A percentile compares a stretch with the other conserved stretches of the same genome.
Evolutionary conservation across 371 early-diverging fungal species (phyloP).

Genomic region (Mortierella sp.): DNA sequence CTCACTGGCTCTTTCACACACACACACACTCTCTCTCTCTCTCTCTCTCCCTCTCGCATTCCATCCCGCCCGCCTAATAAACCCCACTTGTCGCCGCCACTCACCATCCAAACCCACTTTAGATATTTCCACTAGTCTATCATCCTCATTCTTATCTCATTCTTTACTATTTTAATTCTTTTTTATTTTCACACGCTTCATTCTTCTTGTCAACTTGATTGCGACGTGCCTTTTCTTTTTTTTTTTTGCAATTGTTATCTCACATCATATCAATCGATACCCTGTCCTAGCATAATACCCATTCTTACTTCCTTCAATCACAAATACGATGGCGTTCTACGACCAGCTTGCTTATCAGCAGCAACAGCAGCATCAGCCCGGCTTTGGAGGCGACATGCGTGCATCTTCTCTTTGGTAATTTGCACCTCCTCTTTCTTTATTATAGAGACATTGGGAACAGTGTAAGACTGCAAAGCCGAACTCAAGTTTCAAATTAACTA

Average conservation of each 20-base stretch:
- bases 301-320: neutral
- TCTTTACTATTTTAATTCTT: neutral
- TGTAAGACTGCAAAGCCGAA: neutral
- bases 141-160: neutral
- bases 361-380: slow-evolving; percentile 31
- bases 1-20: neutral
- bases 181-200: neutral
- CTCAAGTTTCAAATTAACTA: neutral
- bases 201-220: neutral
- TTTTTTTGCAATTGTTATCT: neutral
- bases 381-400: slow-evolving; percentile 29
- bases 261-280: neutral
- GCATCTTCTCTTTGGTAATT: slow-evolving; percentile 37
- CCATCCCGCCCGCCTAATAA: neutral
- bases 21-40: no score
- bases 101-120: neutral
- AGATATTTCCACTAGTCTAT: neutral
- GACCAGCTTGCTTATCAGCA: slow-evolving; percentile 46
- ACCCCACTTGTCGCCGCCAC: neutral
- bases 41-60: neutral
- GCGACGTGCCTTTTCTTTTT: neutral
- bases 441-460: neutral
- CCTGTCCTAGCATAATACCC: neutral
- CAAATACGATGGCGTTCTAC: slow-evolving; percentile 38
- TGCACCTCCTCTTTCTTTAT: neutral